Base-by-base conservation (phyloP, 441 rosid genomes). In the Gossypium laxum region DNA sequence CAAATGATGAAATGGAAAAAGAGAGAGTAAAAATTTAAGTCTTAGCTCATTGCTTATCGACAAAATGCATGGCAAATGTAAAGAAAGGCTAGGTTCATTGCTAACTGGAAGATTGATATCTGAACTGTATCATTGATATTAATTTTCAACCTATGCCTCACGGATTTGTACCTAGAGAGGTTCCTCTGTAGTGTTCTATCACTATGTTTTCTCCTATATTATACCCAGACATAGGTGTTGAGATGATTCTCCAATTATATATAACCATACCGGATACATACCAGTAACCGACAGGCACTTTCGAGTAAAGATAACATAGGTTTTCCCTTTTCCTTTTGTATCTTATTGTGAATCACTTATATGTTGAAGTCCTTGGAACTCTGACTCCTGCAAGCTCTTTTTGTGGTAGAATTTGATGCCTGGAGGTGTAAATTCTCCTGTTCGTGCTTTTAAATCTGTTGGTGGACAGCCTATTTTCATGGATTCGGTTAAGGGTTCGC, bases 401-500 rank as follows among this genome's bases (percentile, higher is more conserved):
- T 71, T 71, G 48, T 64, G 79, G 76, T 73, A 93, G 96, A 91
- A 90, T 43, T 47, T 93, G 76, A 94, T 91, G 97, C 97, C 97
- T 26, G 98, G 97, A 78, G 97, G 97, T 72, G 98, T 91, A 34
- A 90, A 90, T 76, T 94, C 97, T 72, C 96, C 97, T 17, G 97
- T 91, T 8, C 92, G 98, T 15, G 98, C 97, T 56, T 94, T 91
- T 78, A 90, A 89, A 79, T 91, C 97, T 17, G 98, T 91, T 30
- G 98, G 97, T 28, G 97, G 98, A 15, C 96, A 90, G 58, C 97
- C 98, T 0, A 85, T 94, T 47, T 48, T 91, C 69, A 72, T 94
- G 4, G 98, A 94, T 81, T 85, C 96, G 7, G 98, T 90, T 22
- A 92, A 92, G 88, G 98, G 98, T 51, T 90, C 92, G 52, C 87